Conservation (phyloP, 805 yeast species). For the Metschnikowia aberdeeniae region DNA sequence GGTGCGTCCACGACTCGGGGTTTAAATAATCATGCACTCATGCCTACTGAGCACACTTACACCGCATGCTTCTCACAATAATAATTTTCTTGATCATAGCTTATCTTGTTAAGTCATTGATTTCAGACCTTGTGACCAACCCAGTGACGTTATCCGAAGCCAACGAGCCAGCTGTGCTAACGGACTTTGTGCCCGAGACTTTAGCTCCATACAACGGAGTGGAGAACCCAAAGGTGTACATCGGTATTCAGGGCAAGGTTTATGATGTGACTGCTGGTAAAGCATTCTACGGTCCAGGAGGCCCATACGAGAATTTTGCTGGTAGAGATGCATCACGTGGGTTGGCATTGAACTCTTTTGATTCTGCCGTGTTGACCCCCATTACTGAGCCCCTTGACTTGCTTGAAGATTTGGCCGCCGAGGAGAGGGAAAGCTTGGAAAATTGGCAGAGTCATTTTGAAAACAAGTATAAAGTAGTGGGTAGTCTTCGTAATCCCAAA, state of each 20-base stretch:
- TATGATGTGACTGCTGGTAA: slow-evolving; percentile 80
- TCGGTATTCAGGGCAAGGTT: slow-evolving; percentile 82
- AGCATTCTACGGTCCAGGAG: slow-evolving; percentile 91
- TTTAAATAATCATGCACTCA: slow-evolving; percentile 1
- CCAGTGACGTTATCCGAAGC: slow-evolving; percentile 26
- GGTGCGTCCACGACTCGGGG: slow-evolving; percentile 4
- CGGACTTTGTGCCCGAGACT: slow-evolving; percentile 69
- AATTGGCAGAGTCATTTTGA: slow-evolving; percentile 85
- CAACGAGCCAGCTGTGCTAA: slow-evolving; percentile 33
- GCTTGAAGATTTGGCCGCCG: slow-evolving; percentile 53
- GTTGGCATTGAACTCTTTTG: slow-evolving; percentile 84
- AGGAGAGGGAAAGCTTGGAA: slow-evolving; percentile 64
- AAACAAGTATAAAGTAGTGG: slow-evolving; percentile 78
- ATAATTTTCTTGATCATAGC: slow-evolving; percentile 28
- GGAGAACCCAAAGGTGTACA: slow-evolving; percentile 73
- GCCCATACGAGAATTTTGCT: slow-evolving; percentile 91
- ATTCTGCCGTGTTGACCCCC: slow-evolving; percentile 56
- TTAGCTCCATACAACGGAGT: slow-evolving; percentile 76
- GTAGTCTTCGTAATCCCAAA: slow-evolving; percentile 47
- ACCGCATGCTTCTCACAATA: slow-evolving; percentile 25
- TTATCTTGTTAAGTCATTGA: slow-evolving; percentile 28
- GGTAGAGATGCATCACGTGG: slow-evolving; percentile 96
- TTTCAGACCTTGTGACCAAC: slow-evolving; percentile 23
- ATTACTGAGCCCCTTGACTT: slow-evolving; percentile 76
- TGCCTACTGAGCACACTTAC: slow-evolving; percentile 2